phyloP scores from a whole-genome alignment of 371 early-diverging fungal species.

The Rhizomucor pusillus region DNA sequence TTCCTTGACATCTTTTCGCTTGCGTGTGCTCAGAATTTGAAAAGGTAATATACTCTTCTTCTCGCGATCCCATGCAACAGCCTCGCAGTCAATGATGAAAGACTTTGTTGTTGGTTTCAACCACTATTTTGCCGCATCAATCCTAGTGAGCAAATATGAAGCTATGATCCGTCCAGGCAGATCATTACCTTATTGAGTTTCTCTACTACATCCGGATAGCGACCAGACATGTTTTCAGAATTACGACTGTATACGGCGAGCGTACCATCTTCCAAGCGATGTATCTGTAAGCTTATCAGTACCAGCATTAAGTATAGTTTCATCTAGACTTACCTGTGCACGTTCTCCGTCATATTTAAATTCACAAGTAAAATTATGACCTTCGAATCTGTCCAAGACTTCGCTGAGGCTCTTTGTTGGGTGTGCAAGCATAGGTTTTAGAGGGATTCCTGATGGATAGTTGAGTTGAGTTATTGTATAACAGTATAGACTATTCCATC shows the following conservation, averaged over 20 bases:
- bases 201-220: slow-evolving; percentile 94
- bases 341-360: slow-evolving; percentile 99
- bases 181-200: slow-evolving; percentile 58
- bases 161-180: background rate
- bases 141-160: slow-evolving; percentile 24
- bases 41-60: slow-evolving; percentile 94
- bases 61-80: slow-evolving; percentile 97
- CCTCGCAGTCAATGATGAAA: slow-evolving; percentile 99
- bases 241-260: slow-evolving; percentile 95
- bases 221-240: slow-evolving; percentile 92
- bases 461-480: background rate
- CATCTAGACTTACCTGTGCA: slow-evolving; percentile 74
- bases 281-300: slow-evolving; percentile 59
- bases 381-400: slow-evolving; percentile 94
- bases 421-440: slow-evolving; percentile 99
- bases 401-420: slow-evolving; percentile 96
- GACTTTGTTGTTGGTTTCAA: slow-evolving; percentile 61
- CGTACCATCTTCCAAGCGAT: slow-evolving; percentile 71
- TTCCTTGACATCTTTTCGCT: slow-evolving; percentile 92
- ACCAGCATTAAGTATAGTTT: background rate
- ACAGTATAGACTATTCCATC: background rate
- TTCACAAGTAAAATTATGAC: slow-evolving; percentile 93
- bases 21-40: slow-evolving; percentile 98
- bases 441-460: slow-evolving; percentile 71
- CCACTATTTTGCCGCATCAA: slow-evolving; percentile 39